Percentiles rank a stretch among this genome's conserved stretches.
phyloP scores from a whole-genome alignment of 2,329 filamentous ascomycete species.

The Sporothrix inflata region DNA sequence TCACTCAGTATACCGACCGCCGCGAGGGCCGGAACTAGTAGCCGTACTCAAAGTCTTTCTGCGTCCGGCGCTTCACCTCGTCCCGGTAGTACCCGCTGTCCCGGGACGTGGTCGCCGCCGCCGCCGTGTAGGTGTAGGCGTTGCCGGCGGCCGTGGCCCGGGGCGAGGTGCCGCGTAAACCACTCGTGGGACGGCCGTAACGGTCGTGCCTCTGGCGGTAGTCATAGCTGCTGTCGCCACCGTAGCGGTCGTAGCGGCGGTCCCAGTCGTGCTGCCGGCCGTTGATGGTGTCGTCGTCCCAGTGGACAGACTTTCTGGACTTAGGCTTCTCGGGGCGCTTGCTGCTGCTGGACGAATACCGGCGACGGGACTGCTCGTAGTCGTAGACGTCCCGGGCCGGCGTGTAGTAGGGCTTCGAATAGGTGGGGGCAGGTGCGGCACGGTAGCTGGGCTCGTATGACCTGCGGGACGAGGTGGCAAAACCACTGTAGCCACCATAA shows the following conservation, averaged over 20 bases:
- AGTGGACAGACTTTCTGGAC: conserved; percentile 10
- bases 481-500: background rate
- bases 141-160: background rate
- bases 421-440: background rate
- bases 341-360: background rate
- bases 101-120: background rate
- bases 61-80: background rate
- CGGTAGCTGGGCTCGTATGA: background rate
- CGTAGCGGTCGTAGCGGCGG: conserved; percentile 11
- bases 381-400: background rate
- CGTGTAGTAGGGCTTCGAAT: background rate
- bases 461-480: background rate
- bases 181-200: background rate
- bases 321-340: background rate
- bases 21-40: background rate
- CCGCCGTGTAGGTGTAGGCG: background rate
- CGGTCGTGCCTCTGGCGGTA: conserved; percentile 5
- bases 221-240: conserved; percentile 3
- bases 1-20: conserved; percentile 11
- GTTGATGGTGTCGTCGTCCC: conserved; percentile 12
- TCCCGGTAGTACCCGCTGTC: background rate
- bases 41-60: conserved; percentile 1
- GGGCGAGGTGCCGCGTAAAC: background rate
- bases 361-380: background rate
- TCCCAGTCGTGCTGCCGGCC: conserved; percentile 1